Evolutionary conservation across 1,284 basidiomycete species (phyloP), one percentile per base, ranked within the genome.

Genomic region (Sporisorium exsertum): DNA sequence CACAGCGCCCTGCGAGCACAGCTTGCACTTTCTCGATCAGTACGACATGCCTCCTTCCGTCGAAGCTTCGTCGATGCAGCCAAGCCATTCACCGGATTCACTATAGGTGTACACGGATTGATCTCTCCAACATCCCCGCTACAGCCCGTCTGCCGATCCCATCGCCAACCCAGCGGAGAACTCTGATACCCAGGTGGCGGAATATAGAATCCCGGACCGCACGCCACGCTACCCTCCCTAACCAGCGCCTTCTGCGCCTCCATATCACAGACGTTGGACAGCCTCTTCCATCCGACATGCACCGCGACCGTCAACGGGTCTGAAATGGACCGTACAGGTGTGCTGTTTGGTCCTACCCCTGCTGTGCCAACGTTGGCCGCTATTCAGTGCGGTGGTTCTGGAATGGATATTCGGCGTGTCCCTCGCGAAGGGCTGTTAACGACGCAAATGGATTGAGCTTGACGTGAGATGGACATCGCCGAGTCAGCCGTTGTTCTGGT

Each of bases 201-300:
- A 10, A 69, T 61, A n/a, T 73, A 73, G 43, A 72, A 72, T 29
- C 70, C 70, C 2, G 53, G 56, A 13, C 59, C 69, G 20, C 56
- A 64, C n/a, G 46, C 20, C 9, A 63, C 29, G 18, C 37, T 69
- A 0, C n/a, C 43, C 22, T 50, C 43, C 27, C 1, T 18, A 2
- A 8, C 27, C 3, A 16, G 9, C n/a, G 33, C 27, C 27, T 13
- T 15, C 10, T 22, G 12, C n/a, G 54, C 18, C 49, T 29, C 26
- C 40, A 50, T 26, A n/a, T 10, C 27, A 10, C 9, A 32, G 29
- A 5, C 29, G 29, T 32, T 32, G 5, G 29, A 49, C 27, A 9
- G 15, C n/a, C 27, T 16, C 9, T 29, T 27, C n/a, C 8, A 18
- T 3, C 40, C n/a, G 9, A 8, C 40, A 15, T 5, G n/a, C 18